Conservation (phyloP, 2,329 filamentous ascomycete genomes). For the Pseudonectria buxi region DNA sequence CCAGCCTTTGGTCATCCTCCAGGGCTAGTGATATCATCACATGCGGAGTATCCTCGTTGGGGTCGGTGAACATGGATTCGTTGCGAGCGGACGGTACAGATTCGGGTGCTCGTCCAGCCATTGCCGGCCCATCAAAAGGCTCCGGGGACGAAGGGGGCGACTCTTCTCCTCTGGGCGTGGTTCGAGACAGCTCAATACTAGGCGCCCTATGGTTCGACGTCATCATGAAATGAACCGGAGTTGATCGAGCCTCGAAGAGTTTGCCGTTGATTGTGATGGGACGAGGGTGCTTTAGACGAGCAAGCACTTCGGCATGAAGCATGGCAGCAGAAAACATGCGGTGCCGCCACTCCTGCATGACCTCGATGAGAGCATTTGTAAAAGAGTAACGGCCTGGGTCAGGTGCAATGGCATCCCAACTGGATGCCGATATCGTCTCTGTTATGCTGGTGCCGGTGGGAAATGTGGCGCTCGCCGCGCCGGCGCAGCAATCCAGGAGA, state of each 20-base stretch:
- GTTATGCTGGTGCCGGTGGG: slow-evolving; percentile 53
- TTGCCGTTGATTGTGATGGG: slow-evolving; percentile 52
- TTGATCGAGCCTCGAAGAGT: slow-evolving; percentile 51
- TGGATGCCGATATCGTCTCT: slow-evolving; percentile 55
- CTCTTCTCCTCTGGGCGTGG: slow-evolving; percentile 18
- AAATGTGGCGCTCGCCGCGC: slow-evolving; percentile 53
- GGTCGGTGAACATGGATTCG: slow-evolving; percentile 32
- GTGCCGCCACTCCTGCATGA: slow-evolving; percentile 49
- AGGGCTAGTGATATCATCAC: slow-evolving; percentile 55
- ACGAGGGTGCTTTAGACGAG: slow-evolving; percentile 53
- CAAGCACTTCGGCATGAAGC: slow-evolving; percentile 54
- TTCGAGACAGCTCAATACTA: slow-evolving; percentile 48
- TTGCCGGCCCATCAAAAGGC: slow-evolving; percentile 11
- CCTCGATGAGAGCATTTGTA: slow-evolving; percentile 52
- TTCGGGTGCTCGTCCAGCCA: slow-evolving; percentile 21
- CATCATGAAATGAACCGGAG: slow-evolving; percentile 58
- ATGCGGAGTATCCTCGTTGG: slow-evolving; percentile 50
- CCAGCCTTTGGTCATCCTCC: slow-evolving; percentile 49
- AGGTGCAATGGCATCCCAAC: slow-evolving; percentile 55
- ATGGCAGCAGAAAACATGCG: slow-evolving; percentile 53
- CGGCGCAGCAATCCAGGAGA: slow-evolving; percentile 53
- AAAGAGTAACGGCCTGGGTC: slow-evolving; percentile 55
- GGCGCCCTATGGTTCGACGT: slow-evolving; percentile 52
- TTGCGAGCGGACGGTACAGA: slow-evolving; percentile 14
- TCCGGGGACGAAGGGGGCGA: slow-evolving; percentile 20